Evolutionary conservation across 345 rosid species (phyloP), one percentile per base, ranked within the genome.

Genomic region (Cardamine chenopodiifolia): DNA sequence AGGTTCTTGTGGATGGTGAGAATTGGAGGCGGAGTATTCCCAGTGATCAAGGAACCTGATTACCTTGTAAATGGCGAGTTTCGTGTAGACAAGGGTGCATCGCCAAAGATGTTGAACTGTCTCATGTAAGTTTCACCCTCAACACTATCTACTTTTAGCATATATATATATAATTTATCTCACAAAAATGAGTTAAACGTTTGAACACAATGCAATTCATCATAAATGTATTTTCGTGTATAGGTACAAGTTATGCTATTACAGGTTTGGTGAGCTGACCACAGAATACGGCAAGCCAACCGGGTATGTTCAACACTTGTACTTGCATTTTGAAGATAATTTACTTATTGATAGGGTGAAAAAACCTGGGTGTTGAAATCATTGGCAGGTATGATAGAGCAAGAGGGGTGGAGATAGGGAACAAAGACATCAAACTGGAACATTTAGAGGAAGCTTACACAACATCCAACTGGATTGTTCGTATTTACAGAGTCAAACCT

Each of bases 1-100:
- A 95, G 99, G 84, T 95, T 95, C 82, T 79, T 95, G 85, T 95
- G 99, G 99, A 95, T 95, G 99, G 99, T 95, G 80, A 90, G 99
- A 80, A 95, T 95, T 81, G 99, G 99, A 78, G 99, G 99, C 8
- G 98, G 99, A 69, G 97, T 95, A 37, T 95, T 84, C 80, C 99
- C 99, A 61, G 98, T 92, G 58, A 95, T 95, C 64, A 92, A 88
- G 87, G 99, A 95, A 82, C 91, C 96, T 67, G 97, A 92, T 79
- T 95, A 95, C 84, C 97, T 95, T 32, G 99, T 89, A 45, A 95
- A 95, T 80, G 99, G 99, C 2, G 99, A 95, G 67, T 95, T 92
- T 62, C 99, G 99, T 32, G 91, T 95, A 66, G 99, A 95, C 87
- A 95, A 95, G 78, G 96, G 97, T 56, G 99, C 97, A 53, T 91